Evolutionary conservation across 495 filamentous ascomycete species (phyloP), one percentile per base, ranked within the genome.

Genomic region (Penicillium canescens): DNA sequence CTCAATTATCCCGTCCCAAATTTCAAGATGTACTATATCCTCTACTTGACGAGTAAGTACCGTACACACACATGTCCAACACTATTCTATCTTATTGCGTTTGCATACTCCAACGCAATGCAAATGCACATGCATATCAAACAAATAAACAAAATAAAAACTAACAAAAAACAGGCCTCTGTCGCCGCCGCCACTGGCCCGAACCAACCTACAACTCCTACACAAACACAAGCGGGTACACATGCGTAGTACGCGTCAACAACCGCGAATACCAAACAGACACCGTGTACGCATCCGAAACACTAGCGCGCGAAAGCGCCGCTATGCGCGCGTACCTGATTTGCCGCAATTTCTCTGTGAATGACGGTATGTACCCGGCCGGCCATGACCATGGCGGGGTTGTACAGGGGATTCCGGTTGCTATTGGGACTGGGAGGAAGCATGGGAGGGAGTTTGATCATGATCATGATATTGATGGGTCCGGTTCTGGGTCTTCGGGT

Each of bases 251-350:
- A 28, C 83, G 92, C 61, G 94, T 98, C 70, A 97, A 98, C 74
- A 92, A 93, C 63, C 86, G 94, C 67, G 90, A 96, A 73, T 98
- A 98, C 80, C 87, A 91, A 67, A 95, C 92, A 36, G 91, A 96
- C 68, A 79, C 83, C n/a, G 80, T 85, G 60, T 92, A 90, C 76
- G 85, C 86, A 65, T 87, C 84, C 54, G 87, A 93, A 57, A 78
- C 80, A 46, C 79, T 96, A 60, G 94, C 94, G 46, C 88, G 90
- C 63, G 92, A 98, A 74, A 92, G 91, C 65, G 94, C 94, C 47
- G 94, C 94, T 55, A 96, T 94, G 86, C 87, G 90, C 56, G 94
- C 94, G 54, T 98, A 96, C 74, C 89, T 96, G 78, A 93, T 98
- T 54, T 98, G 94, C 79, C 88, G 93, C 68, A 96, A 96, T 76